phyloP scores from a whole-genome alignment of 129 eudicot genomes.

The Erigeron canadensis region DNA sequence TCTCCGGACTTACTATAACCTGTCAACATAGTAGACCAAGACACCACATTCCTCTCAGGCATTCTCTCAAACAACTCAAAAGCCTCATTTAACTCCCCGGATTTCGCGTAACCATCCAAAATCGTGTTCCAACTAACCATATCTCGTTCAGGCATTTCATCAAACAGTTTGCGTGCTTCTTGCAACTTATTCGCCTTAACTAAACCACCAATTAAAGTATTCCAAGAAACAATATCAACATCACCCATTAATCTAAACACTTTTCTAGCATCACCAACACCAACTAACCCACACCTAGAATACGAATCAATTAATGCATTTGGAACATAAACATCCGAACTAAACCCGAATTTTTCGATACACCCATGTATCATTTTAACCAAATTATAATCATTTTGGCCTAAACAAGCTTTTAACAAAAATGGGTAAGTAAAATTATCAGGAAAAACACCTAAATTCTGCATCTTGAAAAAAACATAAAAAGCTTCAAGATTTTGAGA shows the following conservation, averaged over 20 bases:
- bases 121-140: constrained; percentile 86
- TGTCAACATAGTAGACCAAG: constrained; percentile 83
- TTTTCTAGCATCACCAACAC: constrained; percentile 51
- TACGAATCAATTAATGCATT: constrained; percentile 80
- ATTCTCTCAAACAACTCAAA: constrained; percentile 68
- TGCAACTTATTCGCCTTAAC: constrained; percentile 46
- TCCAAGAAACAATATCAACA: constrained; percentile 75
- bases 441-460: constrained; percentile 42
- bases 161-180: constrained; percentile 60
- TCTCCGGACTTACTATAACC: constrained; percentile 74
- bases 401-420: constrained; percentile 59
- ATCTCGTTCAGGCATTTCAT: constrained; percentile 85
- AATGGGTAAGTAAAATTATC: constrained; percentile 69
- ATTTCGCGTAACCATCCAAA: constrained; percentile 77
- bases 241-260: constrained; percentile 59
- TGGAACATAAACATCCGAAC: constrained; percentile 59
- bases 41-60: constrained; percentile 73
- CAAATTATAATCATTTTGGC: constrained; percentile 29
- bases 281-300: constrained; percentile 60
- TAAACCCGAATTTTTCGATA: constrained; percentile 52
- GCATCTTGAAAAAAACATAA: constrained; percentile 49
- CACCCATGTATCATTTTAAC: constrained; percentile 63
- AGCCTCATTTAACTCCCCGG: constrained; percentile 58
- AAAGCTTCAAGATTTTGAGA: constrained; percentile 51
- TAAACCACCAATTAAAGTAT: constrained; percentile 69